These are phyloP conservation scores for Gastrolobium bilobum DNA, from an alignment of 306 rosid genomes.

Conservation along the genomic window DNA sequence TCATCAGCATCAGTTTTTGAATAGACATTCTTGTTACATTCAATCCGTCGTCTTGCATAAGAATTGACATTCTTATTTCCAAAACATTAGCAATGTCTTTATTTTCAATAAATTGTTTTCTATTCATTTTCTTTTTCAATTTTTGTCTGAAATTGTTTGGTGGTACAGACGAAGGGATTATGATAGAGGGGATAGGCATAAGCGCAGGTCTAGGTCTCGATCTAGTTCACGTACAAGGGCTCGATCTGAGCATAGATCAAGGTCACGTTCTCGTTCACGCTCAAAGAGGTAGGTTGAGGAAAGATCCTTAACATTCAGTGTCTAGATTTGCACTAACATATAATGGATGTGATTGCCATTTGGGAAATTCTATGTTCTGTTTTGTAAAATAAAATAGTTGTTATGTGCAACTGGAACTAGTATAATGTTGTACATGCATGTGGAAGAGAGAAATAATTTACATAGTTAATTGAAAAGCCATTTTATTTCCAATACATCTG, in stretches of 20 bases:
- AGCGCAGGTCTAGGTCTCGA: constrained; percentile 75
- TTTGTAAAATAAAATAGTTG: constrained; percentile 28
- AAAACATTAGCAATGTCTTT: background rate
- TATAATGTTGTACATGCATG: constrained; percentile 20
- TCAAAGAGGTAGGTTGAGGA: constrained; percentile 78
- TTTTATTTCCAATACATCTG: constrained; percentile 10
- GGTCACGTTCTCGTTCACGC: constrained; percentile 93
- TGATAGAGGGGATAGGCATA: constrained; percentile 85
- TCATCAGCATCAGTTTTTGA: background rate
- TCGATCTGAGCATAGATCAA: constrained; percentile 82
- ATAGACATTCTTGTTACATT: background rate
- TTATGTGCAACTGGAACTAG: constrained; percentile 6
- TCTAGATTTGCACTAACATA: background rate
- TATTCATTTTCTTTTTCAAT: constrained; percentile 15
- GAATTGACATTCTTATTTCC: background rate
- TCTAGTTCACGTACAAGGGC: constrained; percentile 62
- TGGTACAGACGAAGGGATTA: constrained; percentile 76
- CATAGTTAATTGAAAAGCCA: background rate
- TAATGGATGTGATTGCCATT: constrained; percentile 5
- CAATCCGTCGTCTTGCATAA: background rate
- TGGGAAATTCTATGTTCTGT: background rate
- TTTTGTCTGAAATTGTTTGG: constrained; percentile 27
- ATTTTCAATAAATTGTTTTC: constrained; percentile 9
- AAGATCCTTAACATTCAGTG: constrained; percentile 1
- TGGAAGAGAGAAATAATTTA: constrained; percentile 11